phyloP scores from a whole-genome alignment of 2,329 filamentous ascomycete genomes.

The Mycosphaerelloides madeirae region DNA sequence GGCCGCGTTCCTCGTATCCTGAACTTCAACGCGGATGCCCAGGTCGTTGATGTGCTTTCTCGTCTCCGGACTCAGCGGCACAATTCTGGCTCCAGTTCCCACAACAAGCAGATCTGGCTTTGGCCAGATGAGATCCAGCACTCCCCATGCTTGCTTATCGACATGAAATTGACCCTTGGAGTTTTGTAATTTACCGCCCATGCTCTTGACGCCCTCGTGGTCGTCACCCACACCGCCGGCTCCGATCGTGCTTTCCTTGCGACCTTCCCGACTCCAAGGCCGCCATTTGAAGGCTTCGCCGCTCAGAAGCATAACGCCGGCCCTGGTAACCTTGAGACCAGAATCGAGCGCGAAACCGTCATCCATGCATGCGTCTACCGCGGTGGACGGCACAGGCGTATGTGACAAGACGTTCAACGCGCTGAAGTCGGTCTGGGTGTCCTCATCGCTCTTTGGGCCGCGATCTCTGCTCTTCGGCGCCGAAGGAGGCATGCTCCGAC shows the following conservation, averaged over 20 bases:
- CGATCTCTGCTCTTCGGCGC: constrained; percentile 51
- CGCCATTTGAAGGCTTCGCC: constrained; percentile 87
- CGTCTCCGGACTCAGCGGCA: constrained; percentile 71
- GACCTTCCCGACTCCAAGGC: constrained; percentile 61
- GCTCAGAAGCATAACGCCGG: constrained; percentile 72
- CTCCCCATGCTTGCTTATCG: constrained; percentile 62
- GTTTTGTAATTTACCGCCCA: constrained; percentile 57
- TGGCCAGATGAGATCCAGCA: constrained; percentile 77
- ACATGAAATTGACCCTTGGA: constrained; percentile 77
- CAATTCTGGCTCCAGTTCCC: constrained; percentile 72
- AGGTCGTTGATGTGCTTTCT: constrained; percentile 67
- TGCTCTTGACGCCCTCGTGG: constrained; percentile 28
- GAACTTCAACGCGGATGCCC: constrained; percentile 79
- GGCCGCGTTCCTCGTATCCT: constrained; percentile 90
- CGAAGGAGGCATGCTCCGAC: constrained; percentile 13
- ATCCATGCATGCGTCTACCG: constrained; percentile 73
- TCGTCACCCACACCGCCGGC: constrained; percentile 36
- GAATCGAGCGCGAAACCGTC: constrained; percentile 86
- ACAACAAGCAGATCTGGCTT: constrained; percentile 90
- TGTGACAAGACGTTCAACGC: constrained; percentile 74
- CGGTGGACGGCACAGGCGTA: constrained; percentile 71
- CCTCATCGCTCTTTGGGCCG: constrained; percentile 56
- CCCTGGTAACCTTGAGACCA: constrained; percentile 63
- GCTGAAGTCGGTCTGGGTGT: constrained; percentile 66
- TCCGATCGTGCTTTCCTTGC: constrained; percentile 34